phyloP scores from a whole-genome alignment of 805 yeast genomes.

The Hanseniaspora lindneri region DNA sequence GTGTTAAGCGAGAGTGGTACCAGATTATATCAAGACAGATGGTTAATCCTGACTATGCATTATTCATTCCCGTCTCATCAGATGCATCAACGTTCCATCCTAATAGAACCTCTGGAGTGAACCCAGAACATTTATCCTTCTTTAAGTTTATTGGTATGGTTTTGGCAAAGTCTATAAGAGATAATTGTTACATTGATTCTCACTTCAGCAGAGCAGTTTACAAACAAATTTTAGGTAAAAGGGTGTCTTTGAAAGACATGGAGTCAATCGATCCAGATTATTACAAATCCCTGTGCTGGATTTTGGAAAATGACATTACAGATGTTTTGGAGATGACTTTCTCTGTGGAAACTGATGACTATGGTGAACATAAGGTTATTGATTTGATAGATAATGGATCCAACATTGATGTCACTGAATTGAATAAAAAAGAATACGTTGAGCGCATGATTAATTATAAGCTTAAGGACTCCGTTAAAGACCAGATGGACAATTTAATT shows the following conservation, averaged over 20 bases:
- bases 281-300: conserved; percentile 87
- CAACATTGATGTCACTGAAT: conserved; percentile 76
- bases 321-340: conserved; percentile 91
- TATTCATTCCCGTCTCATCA: conserved; percentile 80
- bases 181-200: conserved; percentile 75
- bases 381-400: conserved; percentile 78
- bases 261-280: conserved; percentile 87
- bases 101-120: conserved; percentile 78
- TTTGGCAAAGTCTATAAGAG: conserved; percentile 88
- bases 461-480: conserved; percentile 67
- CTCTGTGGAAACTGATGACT: conserved; percentile 84
- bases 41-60: conserved; percentile 90
- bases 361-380: conserved; percentile 74
- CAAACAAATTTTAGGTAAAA: conserved; percentile 66
- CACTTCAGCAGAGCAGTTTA: conserved; percentile 93
- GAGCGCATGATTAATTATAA: conserved; percentile 75
- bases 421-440: conserved; percentile 83
- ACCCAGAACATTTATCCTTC: conserved; percentile 84
- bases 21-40: conserved; percentile 87
- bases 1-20: conserved; percentile 94
- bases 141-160: conserved; percentile 90
- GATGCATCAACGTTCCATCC: conserved; percentile 86
- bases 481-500: conserved; percentile 75
- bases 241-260: conserved; percentile 83
- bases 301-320: conserved; percentile 91